phyloP scores from a whole-genome alignment of 2,329 filamentous ascomycete species.

The Ilyonectria destructans region DNA sequence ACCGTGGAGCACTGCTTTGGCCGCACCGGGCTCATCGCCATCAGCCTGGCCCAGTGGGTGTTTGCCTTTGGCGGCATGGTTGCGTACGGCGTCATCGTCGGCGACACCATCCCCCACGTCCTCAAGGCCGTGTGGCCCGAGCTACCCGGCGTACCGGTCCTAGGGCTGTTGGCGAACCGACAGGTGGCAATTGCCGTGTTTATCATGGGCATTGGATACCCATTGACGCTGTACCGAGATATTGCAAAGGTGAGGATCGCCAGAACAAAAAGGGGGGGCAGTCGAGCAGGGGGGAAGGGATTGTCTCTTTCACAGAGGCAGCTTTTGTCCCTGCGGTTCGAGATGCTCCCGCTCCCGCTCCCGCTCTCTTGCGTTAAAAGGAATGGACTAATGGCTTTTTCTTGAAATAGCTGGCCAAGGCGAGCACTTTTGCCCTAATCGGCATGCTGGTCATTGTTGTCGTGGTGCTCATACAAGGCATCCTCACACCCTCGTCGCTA shows the following conservation, averaged over 20 bases:
- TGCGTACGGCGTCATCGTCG: conserved; percentile 97
- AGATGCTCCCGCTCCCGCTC: conserved; percentile 1
- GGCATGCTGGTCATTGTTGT: conserved; percentile 94
- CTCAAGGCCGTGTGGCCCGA: conserved; percentile 86
- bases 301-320: background rate
- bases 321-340: background rate
- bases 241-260: conserved; percentile 85
- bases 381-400: conserved; percentile 31
- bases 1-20: conserved; percentile 98
- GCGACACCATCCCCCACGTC: conserved; percentile 95
- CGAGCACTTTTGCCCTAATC: conserved; percentile 91
- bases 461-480: conserved; percentile 89
- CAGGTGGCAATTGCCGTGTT: conserved; percentile 91
- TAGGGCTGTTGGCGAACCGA: conserved; percentile 88
- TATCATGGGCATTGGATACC: conserved; percentile 88
- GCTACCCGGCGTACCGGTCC: conserved; percentile 79
- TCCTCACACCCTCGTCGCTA: conserved; percentile 79
- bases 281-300: background rate
- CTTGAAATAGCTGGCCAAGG: conserved; percentile 84
- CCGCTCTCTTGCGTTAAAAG: conserved; percentile 3
- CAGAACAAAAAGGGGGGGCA: background rate
- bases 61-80: conserved; percentile 99
- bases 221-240: conserved; percentile 93
- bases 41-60: conserved; percentile 92
- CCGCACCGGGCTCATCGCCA: conserved; percentile 87